These are phyloP conservation scores for Xeromyces bisporus DNA, from an alignment of 495 filamentous ascomycete genomes.

Conservation along the genomic window DNA sequence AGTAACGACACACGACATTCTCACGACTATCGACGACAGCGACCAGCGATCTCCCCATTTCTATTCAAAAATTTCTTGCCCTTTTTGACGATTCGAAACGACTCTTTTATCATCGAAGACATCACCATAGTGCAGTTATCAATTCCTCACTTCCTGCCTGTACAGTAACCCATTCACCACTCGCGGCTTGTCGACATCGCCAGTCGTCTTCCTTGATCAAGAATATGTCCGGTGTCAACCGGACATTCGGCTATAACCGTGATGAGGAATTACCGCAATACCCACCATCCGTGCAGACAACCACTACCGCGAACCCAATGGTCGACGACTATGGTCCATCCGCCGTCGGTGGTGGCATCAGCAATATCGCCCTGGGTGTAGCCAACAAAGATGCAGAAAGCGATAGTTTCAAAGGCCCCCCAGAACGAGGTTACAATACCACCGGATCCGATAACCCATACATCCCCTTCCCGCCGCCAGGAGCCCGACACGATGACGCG, in stretches of 20 bases:
- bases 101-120: no score
- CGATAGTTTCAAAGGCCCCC: constrained; percentile 20
- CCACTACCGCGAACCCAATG: constrained; percentile 49
- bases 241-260: background rate
- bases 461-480: constrained; percentile 18
- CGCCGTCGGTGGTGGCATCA: constrained; percentile 60
- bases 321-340: constrained; percentile 56
- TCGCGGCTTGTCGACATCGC: background rate
- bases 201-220: background rate
- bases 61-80: no score
- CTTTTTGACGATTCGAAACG: no score
- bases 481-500: constrained; percentile 12
- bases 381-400: constrained; percentile 30
- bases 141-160: background rate
- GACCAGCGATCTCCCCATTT: no score
- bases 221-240: background rate
- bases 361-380: constrained; percentile 56
- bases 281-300: constrained; percentile 16
- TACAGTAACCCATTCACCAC: background rate
- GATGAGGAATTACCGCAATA: constrained; percentile 1
- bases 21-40: no score
- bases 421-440: constrained; percentile 28
- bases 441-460: constrained; percentile 30
- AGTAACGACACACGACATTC: no score
- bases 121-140: no score